Evolutionary conservation across 495 filamentous ascomycete species (phyloP).

Genomic region (Aspergillus baeticus): DNA sequence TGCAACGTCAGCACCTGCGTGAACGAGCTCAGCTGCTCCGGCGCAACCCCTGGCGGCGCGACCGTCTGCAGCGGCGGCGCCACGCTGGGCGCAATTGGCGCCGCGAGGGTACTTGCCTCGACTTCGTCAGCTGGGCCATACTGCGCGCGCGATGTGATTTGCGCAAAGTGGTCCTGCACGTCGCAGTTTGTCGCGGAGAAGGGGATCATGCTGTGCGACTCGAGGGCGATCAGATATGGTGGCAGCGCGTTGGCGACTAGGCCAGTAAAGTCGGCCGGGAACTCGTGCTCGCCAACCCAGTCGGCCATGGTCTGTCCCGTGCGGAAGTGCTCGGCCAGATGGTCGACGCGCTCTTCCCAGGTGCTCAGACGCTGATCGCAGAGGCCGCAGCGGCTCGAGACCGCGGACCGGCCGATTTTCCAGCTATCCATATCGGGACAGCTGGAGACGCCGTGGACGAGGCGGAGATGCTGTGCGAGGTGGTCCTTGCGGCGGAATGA

Average conservation of each 20-base stretch:
- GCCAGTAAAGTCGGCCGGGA: constrained; percentile 27
- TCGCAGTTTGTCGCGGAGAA: not conserved
- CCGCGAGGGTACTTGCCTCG: not conserved
- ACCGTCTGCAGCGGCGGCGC: not conserved
- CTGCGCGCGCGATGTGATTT: not conserved
- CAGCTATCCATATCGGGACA: constrained; percentile 62
- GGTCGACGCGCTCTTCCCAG: constrained; percentile 61
- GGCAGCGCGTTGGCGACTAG: not conserved
- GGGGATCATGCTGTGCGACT: not conserved
- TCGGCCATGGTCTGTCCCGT: constrained; percentile 61
- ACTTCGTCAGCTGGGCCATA: not conserved
- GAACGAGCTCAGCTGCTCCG: too few relatives aligned
- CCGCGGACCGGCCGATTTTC: constrained; percentile 58
- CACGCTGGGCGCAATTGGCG: not conserved
- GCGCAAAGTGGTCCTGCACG: not conserved
- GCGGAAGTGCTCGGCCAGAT: constrained; percentile 65
- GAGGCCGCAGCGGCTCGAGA: constrained; percentile 66
- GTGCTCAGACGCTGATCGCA: constrained; percentile 56
- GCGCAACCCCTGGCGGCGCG: too few relatives aligned
- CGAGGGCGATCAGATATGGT: not conserved
- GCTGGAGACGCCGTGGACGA: constrained; percentile 66
- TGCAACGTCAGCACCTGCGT: constrained; percentile 10
- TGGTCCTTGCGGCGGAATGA: constrained; percentile 85
- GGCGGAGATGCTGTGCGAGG: constrained; percentile 70
- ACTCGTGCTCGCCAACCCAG: constrained; percentile 71